Evolutionary conservation across 176 grass and related monocot species (phyloP).

Genomic region (Triticum turgidum): DNA sequence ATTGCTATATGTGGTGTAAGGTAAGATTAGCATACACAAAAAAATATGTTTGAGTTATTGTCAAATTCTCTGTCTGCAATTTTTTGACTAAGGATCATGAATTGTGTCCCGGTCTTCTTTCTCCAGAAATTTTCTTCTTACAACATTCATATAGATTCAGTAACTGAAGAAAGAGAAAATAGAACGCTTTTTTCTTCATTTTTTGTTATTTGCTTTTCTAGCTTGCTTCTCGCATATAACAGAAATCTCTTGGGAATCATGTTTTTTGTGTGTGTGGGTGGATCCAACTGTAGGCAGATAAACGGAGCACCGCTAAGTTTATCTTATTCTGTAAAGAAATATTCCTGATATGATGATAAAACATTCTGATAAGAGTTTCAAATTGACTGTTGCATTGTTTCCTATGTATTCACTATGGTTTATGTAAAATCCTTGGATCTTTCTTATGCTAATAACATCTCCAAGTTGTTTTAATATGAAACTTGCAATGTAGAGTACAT

Average conservation of each 20-base stretch:
- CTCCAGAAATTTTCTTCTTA: not conserved
- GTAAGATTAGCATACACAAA: slow-evolving; percentile 42
- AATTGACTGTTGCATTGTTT: not conserved
- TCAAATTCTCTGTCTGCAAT: not conserved
- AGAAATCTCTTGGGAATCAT: not conserved
- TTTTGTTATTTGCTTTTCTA: slow-evolving; percentile 6
- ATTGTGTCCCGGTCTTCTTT: slow-evolving; percentile 9
- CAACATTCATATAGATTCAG: not conserved
- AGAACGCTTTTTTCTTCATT: not conserved
- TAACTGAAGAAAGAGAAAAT: slow-evolving; percentile 1
- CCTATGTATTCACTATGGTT: not conserved
- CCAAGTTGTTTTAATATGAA: not conserved
- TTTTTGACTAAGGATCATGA: not conserved
- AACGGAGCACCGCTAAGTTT: not conserved
- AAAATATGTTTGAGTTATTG: not conserved
- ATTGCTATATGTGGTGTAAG: slow-evolving; percentile 99
- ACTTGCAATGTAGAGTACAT: not conserved
- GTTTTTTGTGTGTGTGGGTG: not conserved
- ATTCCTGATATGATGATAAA: no score
- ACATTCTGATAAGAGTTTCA: slow-evolving; percentile 2
- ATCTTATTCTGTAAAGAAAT: not conserved
- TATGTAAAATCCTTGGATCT: not conserved
- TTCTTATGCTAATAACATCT: not conserved
- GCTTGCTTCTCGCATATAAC: slow-evolving; percentile 2
- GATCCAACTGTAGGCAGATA: slow-evolving; percentile 16